Evolutionary conservation across 208 protist species (phyloP).

Genomic region (Crithidia expoeki): DNA sequence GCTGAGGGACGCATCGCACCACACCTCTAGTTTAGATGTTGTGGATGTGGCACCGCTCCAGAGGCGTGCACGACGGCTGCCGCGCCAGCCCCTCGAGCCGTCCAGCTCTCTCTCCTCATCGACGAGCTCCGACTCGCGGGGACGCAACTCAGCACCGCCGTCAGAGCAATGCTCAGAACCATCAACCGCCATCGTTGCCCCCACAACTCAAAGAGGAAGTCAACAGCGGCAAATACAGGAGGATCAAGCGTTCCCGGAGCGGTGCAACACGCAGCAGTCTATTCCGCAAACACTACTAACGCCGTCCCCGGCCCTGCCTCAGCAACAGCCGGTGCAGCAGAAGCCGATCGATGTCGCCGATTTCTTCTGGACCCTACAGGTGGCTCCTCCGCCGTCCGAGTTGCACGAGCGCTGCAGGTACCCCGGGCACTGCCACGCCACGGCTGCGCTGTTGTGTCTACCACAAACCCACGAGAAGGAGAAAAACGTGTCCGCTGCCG

Average conservation of each 20-base stretch:
- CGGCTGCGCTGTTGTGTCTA: slow-evolving; percentile 5
- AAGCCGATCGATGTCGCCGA: slow-evolving; percentile 23
- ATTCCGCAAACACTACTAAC: not conserved
- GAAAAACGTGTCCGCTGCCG: not conserved
- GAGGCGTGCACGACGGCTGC: not conserved
- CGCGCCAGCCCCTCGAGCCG: slow-evolving; percentile 4
- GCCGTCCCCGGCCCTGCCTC: not conserved
- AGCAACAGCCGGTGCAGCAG: not conserved
- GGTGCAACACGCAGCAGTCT: slow-evolving; percentile 5
- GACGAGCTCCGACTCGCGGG: slow-evolving; percentile 8
- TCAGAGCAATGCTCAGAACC: not conserved
- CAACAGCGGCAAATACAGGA: no score
- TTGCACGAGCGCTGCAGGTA: slow-evolving; percentile 20
- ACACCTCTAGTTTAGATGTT: not conserved
- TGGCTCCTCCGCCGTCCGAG: slow-evolving; percentile 30
- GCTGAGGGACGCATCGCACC: not conserved
- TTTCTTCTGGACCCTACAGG: slow-evolving; percentile 45
- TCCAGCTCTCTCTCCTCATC: slow-evolving; percentile 8
- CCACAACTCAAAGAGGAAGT: not conserved
- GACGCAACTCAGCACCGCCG: not conserved
- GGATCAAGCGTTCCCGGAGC: not conserved
- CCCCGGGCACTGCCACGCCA: slow-evolving; percentile 24
- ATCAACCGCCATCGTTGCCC: not conserved
- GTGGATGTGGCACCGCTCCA: slow-evolving; percentile 4
- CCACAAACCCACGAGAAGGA: not conserved